A percentile compares a stretch with the other conserved stretches of the same genome.
These are phyloP conservation scores for Fusarium sp. DNA, from an alignment of 2,329 filamentous ascomycete species.

Conservation along the genomic window DNA sequence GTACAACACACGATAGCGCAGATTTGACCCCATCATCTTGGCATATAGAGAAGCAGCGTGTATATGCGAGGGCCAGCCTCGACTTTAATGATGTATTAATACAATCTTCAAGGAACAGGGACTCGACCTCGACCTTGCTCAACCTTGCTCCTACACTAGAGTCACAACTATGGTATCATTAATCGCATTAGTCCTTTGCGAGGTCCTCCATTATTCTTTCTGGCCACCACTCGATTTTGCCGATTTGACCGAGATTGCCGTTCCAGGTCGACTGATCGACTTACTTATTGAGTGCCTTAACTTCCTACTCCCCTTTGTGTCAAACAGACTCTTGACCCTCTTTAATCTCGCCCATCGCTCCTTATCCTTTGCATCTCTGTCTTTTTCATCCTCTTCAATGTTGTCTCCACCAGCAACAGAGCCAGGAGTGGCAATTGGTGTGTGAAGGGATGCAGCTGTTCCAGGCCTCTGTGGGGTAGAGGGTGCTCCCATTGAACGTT, in stretches of 20 bases:
- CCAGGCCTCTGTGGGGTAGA: slow-evolving; percentile 38
- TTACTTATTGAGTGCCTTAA: slow-evolving; percentile 54
- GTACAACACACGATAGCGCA: not conserved
- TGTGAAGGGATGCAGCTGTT: slow-evolving; percentile 24
- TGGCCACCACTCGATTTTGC: slow-evolving; percentile 37
- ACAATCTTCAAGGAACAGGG: not conserved
- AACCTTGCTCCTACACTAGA: not conserved
- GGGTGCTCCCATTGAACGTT: slow-evolving; percentile 24
- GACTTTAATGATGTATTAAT: slow-evolving; percentile 1
- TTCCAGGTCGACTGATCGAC: slow-evolving; percentile 55
- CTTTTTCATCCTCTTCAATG: slow-evolving; percentile 55
- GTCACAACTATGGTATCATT: slow-evolving; percentile 16
- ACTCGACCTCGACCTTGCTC: not conserved
- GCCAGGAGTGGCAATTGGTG: slow-evolving; percentile 25
- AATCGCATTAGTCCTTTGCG: not conserved
- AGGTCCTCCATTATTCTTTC: slow-evolving; percentile 19
- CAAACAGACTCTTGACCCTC: slow-evolving; percentile 77
- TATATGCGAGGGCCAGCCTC: slow-evolving; percentile 1
- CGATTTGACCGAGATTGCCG: slow-evolving; percentile 49
- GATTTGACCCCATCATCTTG: not conserved
- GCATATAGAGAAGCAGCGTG: not conserved
- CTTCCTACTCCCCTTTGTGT: slow-evolving; percentile 70
- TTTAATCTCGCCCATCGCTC: slow-evolving; percentile 78
- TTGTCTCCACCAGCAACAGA: slow-evolving; percentile 24
- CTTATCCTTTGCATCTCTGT: slow-evolving; percentile 71